phyloP scores from a whole-genome alignment of 768 basidiomycete genomes.

The Mrakia gelida region DNA sequence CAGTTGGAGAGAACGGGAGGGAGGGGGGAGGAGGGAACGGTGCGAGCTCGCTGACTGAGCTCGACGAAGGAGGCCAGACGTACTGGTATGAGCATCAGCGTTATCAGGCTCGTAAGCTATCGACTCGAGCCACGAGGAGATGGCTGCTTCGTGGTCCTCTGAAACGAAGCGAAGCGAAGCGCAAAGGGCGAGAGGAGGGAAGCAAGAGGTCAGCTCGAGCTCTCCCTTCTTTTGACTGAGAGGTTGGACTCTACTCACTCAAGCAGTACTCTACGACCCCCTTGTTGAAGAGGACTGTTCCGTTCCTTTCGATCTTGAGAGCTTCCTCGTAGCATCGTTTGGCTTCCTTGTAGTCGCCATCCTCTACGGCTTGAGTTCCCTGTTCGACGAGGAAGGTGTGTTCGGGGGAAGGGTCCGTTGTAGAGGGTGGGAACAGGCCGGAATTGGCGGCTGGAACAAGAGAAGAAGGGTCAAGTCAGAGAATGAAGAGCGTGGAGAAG shows the following conservation, averaged over 20 bases:
- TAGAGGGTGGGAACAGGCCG: background rate
- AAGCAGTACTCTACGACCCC: constrained; percentile 29
- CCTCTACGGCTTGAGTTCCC: constrained; percentile 15
- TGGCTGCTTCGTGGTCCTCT: constrained; percentile 87
- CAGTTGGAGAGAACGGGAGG: too few species aligned
- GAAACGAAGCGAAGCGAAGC: background rate
- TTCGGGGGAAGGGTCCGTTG: background rate
- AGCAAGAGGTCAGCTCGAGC: constrained; percentile 1
- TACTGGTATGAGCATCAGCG: constrained; percentile 83
- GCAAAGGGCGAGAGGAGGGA: too few species aligned
- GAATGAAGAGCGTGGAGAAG: background rate
- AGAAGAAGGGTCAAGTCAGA: background rate
- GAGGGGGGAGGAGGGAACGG: background rate
- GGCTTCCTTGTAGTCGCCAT: constrained; percentile 28
- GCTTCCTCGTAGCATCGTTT: constrained; percentile 18
- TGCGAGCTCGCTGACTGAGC: constrained; percentile 32
- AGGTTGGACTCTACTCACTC: constrained; percentile 4
- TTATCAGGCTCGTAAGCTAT: constrained; percentile 75
- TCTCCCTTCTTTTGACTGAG: background rate
- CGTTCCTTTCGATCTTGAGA: constrained; percentile 20
- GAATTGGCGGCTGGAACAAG: background rate
- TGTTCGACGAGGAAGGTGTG: constrained; percentile 3
- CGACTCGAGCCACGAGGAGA: constrained; percentile 78
- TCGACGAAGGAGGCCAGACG: constrained; percentile 37
- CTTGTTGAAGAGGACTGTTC: constrained; percentile 25